Conservation (phyloP, 208 protist genomes). For the Acanthamoeba royreba region DNA sequence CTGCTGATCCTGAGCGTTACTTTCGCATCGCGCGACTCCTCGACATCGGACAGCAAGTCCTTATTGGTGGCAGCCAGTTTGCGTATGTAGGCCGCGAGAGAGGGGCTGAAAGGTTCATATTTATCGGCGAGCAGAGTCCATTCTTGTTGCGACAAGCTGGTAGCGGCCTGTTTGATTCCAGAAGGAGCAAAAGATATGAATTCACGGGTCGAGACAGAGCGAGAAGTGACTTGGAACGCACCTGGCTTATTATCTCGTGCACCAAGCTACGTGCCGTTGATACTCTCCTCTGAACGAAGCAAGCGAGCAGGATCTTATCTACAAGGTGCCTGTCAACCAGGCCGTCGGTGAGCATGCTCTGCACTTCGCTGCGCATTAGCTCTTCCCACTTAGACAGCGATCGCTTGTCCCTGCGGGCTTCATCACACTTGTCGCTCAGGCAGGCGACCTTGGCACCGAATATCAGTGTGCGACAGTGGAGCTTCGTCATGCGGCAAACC, state of each 20-base stretch:
- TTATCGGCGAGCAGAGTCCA: neutral
- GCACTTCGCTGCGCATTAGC: neutral
- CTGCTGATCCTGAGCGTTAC: neutral
- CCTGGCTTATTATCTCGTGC: neutral
- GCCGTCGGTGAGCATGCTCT: neutral
- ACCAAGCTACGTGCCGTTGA: neutral
- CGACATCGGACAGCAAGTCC: neutral
- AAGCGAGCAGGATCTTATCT: neutral
- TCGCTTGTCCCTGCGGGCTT: neutral
- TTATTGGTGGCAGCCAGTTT: neutral
- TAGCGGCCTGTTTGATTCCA: neutral
- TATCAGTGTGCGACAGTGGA: neutral
- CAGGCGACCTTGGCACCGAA: neutral
- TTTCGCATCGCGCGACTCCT: neutral
- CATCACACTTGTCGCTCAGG: neutral
- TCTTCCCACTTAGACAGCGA: constrained; percentile 12
- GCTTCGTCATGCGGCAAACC: neutral
- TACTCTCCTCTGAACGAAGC: neutral
- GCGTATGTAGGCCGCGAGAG: neutral
- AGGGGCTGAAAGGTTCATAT: neutral
- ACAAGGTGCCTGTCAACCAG: neutral
- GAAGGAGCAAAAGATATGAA: neutral
- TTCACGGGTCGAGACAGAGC: neutral
- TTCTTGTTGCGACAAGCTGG: neutral
- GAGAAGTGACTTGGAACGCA: neutral